Conservation (phyloP, 768 basidiomycete genomes). For the Artomyces pyxidatus region DNA sequence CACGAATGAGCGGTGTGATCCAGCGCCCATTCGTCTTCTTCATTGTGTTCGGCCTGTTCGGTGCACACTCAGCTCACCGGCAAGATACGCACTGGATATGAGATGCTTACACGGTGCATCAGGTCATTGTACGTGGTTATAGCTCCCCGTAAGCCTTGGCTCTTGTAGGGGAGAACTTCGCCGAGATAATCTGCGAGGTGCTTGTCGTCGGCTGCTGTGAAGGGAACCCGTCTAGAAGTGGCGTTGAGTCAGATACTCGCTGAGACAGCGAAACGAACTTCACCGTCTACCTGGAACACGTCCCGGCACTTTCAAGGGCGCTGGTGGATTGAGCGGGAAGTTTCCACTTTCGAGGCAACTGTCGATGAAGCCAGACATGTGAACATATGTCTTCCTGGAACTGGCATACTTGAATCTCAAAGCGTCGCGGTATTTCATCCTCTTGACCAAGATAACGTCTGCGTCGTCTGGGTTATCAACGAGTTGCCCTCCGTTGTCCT, state of each 20-base stretch:
- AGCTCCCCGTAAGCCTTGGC: slow-evolving; percentile 7
- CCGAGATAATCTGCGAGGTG: slow-evolving; percentile 9
- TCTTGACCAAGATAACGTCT: slow-evolving; percentile 8
- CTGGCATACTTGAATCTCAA: slow-evolving; percentile 9
- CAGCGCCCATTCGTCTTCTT: slow-evolving; percentile 12
- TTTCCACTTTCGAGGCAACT: slow-evolving; percentile 4
- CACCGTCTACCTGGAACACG: slow-evolving; percentile 5
- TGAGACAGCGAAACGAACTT: neutral
- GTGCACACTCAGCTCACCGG: too few relatives aligned
- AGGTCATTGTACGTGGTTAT: slow-evolving; percentile 10
- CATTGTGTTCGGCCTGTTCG: slow-evolving; percentile 5
- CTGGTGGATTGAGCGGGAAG: neutral
- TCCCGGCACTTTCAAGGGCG: neutral
- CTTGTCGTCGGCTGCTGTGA: slow-evolving; percentile 9
- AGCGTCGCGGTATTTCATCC: neutral
- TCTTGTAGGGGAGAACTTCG: slow-evolving; percentile 6
- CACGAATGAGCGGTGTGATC: slow-evolving; percentile 16
- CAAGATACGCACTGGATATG: neutral
- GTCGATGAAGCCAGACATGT: slow-evolving; percentile 13
- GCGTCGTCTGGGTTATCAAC: slow-evolving; percentile 1
- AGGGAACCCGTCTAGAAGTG: slow-evolving; percentile 1
- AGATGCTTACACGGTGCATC: slow-evolving; percentile 7
- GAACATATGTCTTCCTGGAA: slow-evolving; percentile 11
- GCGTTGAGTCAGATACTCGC: neutral
- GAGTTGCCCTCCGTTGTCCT: slow-evolving; percentile 11